Conservation (phyloP, 176 grass and related monocot genomes). For the Pharus latifolius region DNA sequence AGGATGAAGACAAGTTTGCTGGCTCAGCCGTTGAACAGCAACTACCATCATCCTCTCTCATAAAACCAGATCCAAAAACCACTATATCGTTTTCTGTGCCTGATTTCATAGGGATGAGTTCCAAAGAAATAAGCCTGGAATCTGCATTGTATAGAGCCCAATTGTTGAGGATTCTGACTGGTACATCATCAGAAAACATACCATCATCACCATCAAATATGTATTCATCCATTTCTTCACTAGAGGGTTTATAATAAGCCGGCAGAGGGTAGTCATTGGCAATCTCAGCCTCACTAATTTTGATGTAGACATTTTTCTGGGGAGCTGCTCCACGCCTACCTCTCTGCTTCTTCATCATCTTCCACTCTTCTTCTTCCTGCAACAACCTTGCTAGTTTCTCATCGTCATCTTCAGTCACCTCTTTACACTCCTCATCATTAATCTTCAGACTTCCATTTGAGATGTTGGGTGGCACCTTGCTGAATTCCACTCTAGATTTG, state of each 20-base stretch:
- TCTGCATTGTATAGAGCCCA: conserved; percentile 98
- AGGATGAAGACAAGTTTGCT: conserved; percentile 34
- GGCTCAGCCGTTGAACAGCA: conserved; percentile 58
- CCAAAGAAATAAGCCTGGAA: conserved; percentile 85
- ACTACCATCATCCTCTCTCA: conserved; percentile 95
- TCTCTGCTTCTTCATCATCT: conserved; percentile 82
- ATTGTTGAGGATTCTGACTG: conserved; percentile 80
- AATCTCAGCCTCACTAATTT: conserved; percentile 97
- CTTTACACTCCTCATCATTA: conserved; percentile 40
- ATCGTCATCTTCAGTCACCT: conserved; percentile 63
- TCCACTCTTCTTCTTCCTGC: conserved; percentile 98
- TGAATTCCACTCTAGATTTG: conserved; percentile 56
- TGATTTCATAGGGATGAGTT: conserved; percentile 91
- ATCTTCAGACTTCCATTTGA: conserved; percentile 75
- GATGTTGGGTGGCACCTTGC: conserved; percentile 21
- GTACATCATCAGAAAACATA: conserved; percentile 70
- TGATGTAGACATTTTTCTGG: conserved; percentile 90
- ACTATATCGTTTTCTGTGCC: conserved; percentile 87
- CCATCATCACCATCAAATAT: conserved; percentile 67
- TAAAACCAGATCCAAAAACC: conserved; percentile 87
- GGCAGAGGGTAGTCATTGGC: conserved; percentile 95
- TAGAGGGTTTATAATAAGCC: conserved; percentile 83
- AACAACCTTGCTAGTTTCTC: conserved; percentile 80
- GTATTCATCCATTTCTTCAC: conserved; percentile 97
- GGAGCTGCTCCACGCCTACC: conserved; percentile 37